Conservation (phyloP, 805 yeast species). For the Starmerella etchellsii region DNA sequence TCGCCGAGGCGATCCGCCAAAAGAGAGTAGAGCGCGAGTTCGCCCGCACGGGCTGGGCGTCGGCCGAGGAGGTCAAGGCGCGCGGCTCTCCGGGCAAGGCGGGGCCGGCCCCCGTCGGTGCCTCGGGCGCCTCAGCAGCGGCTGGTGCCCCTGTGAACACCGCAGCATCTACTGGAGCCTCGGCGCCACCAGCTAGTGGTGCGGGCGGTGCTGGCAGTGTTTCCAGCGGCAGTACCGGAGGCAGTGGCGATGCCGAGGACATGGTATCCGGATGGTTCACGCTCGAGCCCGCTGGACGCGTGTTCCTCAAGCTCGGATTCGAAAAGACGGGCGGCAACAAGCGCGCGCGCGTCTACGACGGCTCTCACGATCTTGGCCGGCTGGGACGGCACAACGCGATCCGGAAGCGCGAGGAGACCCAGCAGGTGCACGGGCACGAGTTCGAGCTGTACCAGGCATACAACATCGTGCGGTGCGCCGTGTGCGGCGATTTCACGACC, state of each 20-base stretch:
- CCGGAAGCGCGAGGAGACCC: slow-evolving; percentile 70
- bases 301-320: slow-evolving; percentile 64
- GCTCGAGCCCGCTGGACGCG: slow-evolving; percentile 89
- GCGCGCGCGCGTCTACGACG: slow-evolving; percentile 17
- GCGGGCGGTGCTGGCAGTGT: slow-evolving; percentile 1
- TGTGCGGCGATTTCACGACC: slow-evolving; percentile 87
- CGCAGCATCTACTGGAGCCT: neutral
- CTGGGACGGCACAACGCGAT: slow-evolving; percentile 96
- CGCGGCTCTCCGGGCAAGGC: neutral
- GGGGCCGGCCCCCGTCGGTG: neutral
- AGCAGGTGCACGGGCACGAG: slow-evolving; percentile 93
- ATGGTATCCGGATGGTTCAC: slow-evolving; percentile 70
- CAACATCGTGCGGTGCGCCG: slow-evolving; percentile 92
- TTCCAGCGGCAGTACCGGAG: neutral
- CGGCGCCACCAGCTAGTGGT: neutral
- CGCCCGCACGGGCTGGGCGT: slow-evolving; percentile 62
- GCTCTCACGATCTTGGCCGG: slow-evolving; percentile 28
- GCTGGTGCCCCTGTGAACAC: neutral
- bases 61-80: slow-evolving; percentile 41
- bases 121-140: neutral
- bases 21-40: slow-evolving; percentile 51
- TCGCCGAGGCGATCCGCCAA: slow-evolving; percentile 89
- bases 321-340: slow-evolving; percentile 42
- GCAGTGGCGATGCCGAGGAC: slow-evolving; percentile 11
- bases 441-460: slow-evolving; percentile 82